phyloP scores from a whole-genome alignment of 495 filamentous ascomycete species.

The Aspergillus cristatus region DNA sequence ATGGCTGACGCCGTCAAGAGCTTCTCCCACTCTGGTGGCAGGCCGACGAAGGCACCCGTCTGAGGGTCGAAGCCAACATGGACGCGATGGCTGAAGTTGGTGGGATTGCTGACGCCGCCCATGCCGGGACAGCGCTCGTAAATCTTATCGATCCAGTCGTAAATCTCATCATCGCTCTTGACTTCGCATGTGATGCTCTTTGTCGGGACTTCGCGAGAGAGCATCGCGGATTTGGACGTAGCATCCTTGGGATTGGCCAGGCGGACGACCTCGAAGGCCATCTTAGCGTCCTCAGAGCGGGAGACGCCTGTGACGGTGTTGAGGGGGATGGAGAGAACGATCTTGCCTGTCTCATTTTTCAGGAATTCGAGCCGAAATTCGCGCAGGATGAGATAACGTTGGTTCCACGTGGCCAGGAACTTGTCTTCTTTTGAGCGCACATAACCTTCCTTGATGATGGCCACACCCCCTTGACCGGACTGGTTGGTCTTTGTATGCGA shows the following conservation, averaged over 20 bases:
- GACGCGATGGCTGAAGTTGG: constrained; percentile 91
- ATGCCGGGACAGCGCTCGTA: constrained; percentile 93
- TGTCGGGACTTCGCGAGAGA: constrained; percentile 61
- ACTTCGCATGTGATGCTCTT: constrained; percentile 81
- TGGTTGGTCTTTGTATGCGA: constrained; percentile 51
- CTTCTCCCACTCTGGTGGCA: constrained; percentile 94
- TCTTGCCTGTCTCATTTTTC: constrained; percentile 78
- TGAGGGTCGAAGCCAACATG: constrained; percentile 96
- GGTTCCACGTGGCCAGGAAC: constrained; percentile 81
- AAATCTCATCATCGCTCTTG: constrained; percentile 89
- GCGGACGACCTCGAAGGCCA: constrained; percentile 85
- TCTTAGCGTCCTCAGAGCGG: constrained; percentile 75
- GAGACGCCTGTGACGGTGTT: constrained; percentile 77
- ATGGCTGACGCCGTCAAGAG: constrained; percentile 90
- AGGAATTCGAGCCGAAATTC: constrained; percentile 85
- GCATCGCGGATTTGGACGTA: constrained; percentile 49
- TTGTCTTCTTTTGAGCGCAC: constrained; percentile 83
- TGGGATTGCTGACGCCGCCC: constrained; percentile 96
- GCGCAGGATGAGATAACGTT: constrained; percentile 78
- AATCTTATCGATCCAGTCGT: constrained; percentile 97
- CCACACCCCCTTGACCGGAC: constrained; percentile 52
- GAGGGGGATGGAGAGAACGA: constrained; percentile 68
- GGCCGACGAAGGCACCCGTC: constrained; percentile 83
- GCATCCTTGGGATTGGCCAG: constrained; percentile 53
- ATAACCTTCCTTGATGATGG: constrained; percentile 80